phyloP scores from a whole-genome alignment of 192 early-diverging fungal genomes.

The Coemansia sp. region DNA sequence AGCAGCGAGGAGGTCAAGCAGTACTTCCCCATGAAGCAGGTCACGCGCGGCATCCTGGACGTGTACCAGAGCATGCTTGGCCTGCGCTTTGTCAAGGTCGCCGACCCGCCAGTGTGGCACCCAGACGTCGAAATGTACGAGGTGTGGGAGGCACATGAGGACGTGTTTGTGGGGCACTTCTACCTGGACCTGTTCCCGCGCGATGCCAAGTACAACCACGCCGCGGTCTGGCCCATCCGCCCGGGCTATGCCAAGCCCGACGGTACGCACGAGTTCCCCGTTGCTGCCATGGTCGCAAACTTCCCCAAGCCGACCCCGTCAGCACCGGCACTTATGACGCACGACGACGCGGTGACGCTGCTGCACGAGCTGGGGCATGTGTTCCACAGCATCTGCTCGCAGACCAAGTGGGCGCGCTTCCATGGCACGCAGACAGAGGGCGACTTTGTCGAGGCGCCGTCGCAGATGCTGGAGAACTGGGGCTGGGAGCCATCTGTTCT shows the following conservation, averaged over 20 bases:
- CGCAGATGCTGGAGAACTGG: constrained; percentile 91
- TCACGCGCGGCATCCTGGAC: constrained; percentile 66
- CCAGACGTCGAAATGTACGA: constrained; percentile 77
- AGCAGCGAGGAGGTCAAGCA: constrained; percentile 77
- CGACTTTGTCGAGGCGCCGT: constrained; percentile 89
- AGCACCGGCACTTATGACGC: constrained; percentile 74
- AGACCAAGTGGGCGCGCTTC: constrained; percentile 72
- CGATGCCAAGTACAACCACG: constrained; percentile 73
- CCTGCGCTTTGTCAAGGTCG: constrained; percentile 66
- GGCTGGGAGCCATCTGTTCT: constrained; percentile 64
- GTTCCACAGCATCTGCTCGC: constrained; percentile 65
- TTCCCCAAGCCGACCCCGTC: constrained; percentile 66
- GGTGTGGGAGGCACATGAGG: constrained; percentile 67
- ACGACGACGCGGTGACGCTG: constrained; percentile 77
- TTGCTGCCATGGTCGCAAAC: constrained; percentile 73
- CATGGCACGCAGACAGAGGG: constrained; percentile 75
- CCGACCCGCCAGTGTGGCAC: constrained; percentile 68
- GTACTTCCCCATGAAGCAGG: constrained; percentile 71
- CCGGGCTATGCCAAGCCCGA: constrained; percentile 61
- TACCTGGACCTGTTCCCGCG: constrained; percentile 77
- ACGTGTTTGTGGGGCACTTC: constrained; percentile 68
- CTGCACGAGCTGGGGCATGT: constrained; percentile 85
- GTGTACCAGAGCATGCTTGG: constrained; percentile 76
- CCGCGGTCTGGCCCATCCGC: constrained; percentile 78
- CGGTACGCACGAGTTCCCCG: constrained; percentile 60